phyloP scores from a whole-genome alignment of 2,329 filamentous ascomycete species.

The Stagonosporopsis cucurbitacearum region DNA sequence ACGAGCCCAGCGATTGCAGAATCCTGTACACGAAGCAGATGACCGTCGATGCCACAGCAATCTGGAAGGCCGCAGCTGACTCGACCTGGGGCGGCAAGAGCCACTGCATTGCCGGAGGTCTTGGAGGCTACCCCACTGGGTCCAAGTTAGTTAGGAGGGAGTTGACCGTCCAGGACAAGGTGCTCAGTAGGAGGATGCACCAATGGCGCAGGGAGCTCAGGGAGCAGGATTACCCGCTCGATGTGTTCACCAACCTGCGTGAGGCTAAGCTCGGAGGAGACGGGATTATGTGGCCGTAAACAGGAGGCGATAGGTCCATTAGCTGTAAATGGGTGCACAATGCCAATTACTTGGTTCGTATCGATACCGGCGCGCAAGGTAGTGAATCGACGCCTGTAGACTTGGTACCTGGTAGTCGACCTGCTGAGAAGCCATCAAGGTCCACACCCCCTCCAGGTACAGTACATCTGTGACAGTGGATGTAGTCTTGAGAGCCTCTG shows the following conservation, averaged over 20 bases:
- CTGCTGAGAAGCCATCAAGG: neutral
- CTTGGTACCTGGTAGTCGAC: neutral
- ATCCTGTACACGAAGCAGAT: constrained; percentile 66
- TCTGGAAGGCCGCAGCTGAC: constrained; percentile 59
- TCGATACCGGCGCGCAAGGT: neutral
- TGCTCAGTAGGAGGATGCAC: constrained; percentile 36
- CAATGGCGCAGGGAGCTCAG: constrained; percentile 39
- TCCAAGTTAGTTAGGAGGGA: constrained; percentile 33
- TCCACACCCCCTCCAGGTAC: neutral
- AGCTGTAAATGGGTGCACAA: neutral
- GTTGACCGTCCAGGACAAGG: constrained; percentile 31
- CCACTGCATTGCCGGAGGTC: constrained; percentile 43
- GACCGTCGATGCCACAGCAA: constrained; percentile 58
- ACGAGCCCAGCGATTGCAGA: constrained; percentile 67
- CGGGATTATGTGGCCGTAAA: constrained; percentile 38
- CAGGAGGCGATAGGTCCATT: neutral
- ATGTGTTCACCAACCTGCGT: constrained; percentile 43
- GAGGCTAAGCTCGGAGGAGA: constrained; percentile 25
- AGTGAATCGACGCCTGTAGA: neutral
- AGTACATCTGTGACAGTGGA: neutral
- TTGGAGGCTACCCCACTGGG: constrained; percentile 28
- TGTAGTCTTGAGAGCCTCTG: neutral
- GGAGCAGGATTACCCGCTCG: constrained; percentile 43
- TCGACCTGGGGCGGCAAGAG: constrained; percentile 41
- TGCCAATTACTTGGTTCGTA: neutral